phyloP scores from a whole-genome alignment of 441 rosid genomes.

The Geranium incanum region DNA sequence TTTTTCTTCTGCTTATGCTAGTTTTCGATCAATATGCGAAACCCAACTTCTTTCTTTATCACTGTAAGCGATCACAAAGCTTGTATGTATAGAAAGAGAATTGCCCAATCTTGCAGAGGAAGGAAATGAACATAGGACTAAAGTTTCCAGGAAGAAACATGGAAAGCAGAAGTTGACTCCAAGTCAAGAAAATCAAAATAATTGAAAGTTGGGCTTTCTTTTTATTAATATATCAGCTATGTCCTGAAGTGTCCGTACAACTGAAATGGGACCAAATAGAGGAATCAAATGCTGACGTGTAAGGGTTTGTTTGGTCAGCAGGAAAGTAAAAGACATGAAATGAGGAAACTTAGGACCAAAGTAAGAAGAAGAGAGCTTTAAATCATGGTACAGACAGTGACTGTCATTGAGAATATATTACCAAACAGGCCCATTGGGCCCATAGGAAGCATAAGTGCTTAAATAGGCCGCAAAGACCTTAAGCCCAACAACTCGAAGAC shows the following conservation, averaged over 20 bases:
- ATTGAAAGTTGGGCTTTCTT: no score
- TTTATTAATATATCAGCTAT: not conserved
- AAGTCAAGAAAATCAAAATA: not conserved
- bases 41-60: not conserved
- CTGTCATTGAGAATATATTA: no score
- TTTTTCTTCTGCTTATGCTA: no score
- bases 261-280: not conserved
- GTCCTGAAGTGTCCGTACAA: not conserved
- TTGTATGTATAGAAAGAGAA: not conserved
- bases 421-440: not conserved
- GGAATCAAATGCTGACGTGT: not conserved
- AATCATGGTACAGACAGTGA: no score
- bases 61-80: not conserved
- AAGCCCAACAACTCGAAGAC: not conserved
- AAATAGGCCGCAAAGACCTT: not conserved
- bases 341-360: slow-evolving; percentile 5
- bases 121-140: not conserved
- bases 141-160: not conserved
- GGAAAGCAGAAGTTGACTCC: no score
- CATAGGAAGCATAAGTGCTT: not conserved
- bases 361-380: not conserved
- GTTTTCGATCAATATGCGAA: not conserved
- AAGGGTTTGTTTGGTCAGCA: not conserved
- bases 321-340: not conserved
- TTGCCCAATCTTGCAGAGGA: not conserved